Evolutionary conservation across 306 rosid species (phyloP).

Genomic region (Quercus suber): DNA sequence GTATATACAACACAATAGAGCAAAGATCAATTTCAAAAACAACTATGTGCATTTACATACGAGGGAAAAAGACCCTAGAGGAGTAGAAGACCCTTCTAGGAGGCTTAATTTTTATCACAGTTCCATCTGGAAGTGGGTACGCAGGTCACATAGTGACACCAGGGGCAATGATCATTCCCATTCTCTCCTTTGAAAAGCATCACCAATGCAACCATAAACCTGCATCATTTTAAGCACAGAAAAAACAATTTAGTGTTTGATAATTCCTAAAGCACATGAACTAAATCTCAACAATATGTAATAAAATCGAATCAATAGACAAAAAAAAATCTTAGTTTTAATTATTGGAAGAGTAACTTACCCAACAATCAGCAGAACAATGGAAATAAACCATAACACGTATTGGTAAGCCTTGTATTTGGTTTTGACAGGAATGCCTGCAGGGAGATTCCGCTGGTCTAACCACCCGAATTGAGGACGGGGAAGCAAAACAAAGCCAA

Average conservation of each 20-base stretch:
- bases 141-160: constrained; percentile 75
- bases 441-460: constrained; percentile 45
- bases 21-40: neutral
- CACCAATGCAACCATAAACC: constrained; percentile 51
- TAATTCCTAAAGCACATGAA: too few species aligned
- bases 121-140: constrained; percentile 73
- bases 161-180: constrained; percentile 64
- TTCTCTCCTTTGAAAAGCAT: constrained; percentile 61
- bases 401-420: constrained; percentile 75
- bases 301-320: too few species aligned
- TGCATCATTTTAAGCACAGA: constrained; percentile 22
- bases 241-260: neutral
- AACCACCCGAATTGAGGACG: constrained; percentile 76
- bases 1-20: neutral
- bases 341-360: constrained; percentile 25
- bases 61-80: constrained; percentile 7
- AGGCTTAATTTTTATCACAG: constrained; percentile 36
- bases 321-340: too few species aligned
- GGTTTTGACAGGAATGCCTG: constrained; percentile 45
- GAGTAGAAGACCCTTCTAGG: neutral
- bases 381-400: constrained; percentile 56
- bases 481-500: constrained; percentile 72
- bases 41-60: constrained; percentile 7
- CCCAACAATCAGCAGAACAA: constrained; percentile 59
- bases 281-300: too few species aligned